Conservation (phyloP, 2,329 filamentous ascomycete species). For the Exserohilum rostratum region DNA sequence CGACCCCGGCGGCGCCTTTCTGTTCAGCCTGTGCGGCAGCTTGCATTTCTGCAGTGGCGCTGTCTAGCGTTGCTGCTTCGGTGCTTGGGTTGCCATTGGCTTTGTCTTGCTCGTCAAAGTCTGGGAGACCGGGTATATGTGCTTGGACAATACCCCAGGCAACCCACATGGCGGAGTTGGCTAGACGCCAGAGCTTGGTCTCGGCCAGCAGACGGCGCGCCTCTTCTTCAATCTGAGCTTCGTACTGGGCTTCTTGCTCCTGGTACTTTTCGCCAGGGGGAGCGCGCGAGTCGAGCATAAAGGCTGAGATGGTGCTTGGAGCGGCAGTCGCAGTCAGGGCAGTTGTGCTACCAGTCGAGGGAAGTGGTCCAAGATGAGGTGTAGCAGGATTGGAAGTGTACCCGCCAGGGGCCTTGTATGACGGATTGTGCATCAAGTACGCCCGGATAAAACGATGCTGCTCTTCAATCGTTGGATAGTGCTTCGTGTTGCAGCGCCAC, state of each 20-base stretch:
- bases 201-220: constrained; percentile 77
- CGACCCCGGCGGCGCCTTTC: constrained; percentile 26
- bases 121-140: constrained; percentile 75
- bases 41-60: constrained; percentile 29
- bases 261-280: constrained; percentile 43
- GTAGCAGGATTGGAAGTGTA: constrained; percentile 55
- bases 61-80: constrained; percentile 37
- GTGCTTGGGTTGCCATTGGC: constrained; percentile 16
- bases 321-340: constrained; percentile 41
- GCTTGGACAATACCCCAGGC: constrained; percentile 98
- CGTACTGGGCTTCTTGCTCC: constrained; percentile 58
- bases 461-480: constrained; percentile 80
- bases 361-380: constrained; percentile 36
- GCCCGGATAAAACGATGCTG: constrained; percentile 84
- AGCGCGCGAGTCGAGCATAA: constrained; percentile 74
- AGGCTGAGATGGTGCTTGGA: constrained; percentile 58
- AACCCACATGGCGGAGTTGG: constrained; percentile 89
- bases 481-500: constrained; percentile 69
- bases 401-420: constrained; percentile 64
- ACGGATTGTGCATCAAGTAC: constrained; percentile 82
- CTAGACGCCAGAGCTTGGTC: constrained; percentile 81
- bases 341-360: constrained; percentile 41
- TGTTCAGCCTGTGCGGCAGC: constrained; percentile 26
- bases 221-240: constrained; percentile 67
- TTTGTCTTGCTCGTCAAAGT: constrained; percentile 42